Conservation (phyloP, 352 stramenopile species). For the Aphanomyces cochlioides region DNA sequence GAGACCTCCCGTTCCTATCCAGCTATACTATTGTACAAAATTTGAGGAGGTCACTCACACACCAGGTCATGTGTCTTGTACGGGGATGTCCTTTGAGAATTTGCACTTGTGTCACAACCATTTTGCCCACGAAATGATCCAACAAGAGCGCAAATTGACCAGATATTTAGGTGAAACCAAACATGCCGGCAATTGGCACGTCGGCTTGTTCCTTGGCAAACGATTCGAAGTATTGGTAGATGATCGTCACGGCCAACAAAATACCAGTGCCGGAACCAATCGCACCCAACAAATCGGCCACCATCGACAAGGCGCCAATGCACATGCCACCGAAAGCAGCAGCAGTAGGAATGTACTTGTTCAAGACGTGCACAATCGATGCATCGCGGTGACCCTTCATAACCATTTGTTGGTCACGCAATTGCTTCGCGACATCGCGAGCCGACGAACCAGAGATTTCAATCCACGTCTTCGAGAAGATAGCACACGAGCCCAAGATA, state of each 20-base stretch:
- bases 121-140: neutral
- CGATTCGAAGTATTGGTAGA: conserved; percentile 99
- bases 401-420: conserved; percentile 98
- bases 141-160: conserved; percentile 31
- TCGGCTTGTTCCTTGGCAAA: conserved; percentile 93
- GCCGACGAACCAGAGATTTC: conserved; percentile 97
- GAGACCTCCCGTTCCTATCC: conserved; percentile 9
- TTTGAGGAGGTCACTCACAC: neutral
- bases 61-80: conserved; percentile 21
- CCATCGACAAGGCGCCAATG: conserved; percentile 98
- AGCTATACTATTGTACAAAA: conserved; percentile 25
- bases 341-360: conserved; percentile 99
- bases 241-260: conserved; percentile 98
- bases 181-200: conserved; percentile 70
- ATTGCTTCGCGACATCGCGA: conserved; percentile 97
- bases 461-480: conserved; percentile 99
- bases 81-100: conserved; percentile 22
- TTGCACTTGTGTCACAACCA: neutral
- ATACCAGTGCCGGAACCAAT: conserved; percentile 99
- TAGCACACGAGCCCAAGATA: conserved; percentile 97
- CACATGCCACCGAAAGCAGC: conserved; percentile 99
- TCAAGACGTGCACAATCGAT: conserved; percentile 97
- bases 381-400: conserved; percentile 99
- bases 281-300: conserved; percentile 97
- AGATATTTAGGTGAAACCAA: conserved; percentile 64